These are phyloP conservation scores for Malassezia dermatis DNA, from an alignment of 1,284 basidiomycete genomes.

Conservation along the genomic window DNA sequence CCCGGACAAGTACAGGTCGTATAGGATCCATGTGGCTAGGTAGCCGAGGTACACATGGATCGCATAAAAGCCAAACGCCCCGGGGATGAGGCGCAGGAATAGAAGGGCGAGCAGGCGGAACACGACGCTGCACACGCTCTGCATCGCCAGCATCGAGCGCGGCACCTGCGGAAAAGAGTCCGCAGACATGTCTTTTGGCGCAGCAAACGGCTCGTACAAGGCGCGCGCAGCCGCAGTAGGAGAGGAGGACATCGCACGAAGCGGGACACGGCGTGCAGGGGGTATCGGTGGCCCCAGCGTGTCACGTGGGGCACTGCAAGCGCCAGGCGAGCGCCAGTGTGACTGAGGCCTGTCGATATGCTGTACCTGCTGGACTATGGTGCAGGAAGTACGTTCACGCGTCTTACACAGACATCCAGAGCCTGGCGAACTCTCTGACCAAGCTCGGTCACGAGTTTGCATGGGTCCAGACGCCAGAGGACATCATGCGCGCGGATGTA, in stretches of 20 bases:
- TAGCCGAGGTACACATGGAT: conserved; percentile 10
- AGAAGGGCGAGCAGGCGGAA: conserved; percentile 33
- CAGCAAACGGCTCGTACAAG: neutral
- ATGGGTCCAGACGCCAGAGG: conserved; percentile 75
- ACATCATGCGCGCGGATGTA: conserved; percentile 81
- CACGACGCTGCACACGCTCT: conserved; percentile 25
- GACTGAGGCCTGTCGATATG: conserved; percentile 19
- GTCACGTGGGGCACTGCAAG: neutral
- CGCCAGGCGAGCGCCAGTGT: neutral
- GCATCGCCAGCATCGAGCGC: conserved; percentile 13
- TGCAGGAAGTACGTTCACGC: conserved; percentile 34
- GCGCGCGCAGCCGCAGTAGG: neutral
- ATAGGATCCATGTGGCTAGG: conserved; percentile 27
- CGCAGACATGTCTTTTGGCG: neutral
- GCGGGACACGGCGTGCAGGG: neutral
- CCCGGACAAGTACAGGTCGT: conserved; percentile 21
- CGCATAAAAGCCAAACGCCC: conserved; percentile 12
- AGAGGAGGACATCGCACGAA: neutral
- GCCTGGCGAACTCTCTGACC: conserved; percentile 77
- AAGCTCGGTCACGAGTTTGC: conserved; percentile 77
- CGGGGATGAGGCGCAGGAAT: conserved; percentile 40
- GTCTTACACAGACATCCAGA: conserved; percentile 29
- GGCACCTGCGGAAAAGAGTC: neutral
- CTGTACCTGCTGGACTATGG: conserved; percentile 47
- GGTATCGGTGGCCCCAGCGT: neutral